Conservation (phyloP, 805 yeast species). For the Sporopachydermia lactativora region DNA sequence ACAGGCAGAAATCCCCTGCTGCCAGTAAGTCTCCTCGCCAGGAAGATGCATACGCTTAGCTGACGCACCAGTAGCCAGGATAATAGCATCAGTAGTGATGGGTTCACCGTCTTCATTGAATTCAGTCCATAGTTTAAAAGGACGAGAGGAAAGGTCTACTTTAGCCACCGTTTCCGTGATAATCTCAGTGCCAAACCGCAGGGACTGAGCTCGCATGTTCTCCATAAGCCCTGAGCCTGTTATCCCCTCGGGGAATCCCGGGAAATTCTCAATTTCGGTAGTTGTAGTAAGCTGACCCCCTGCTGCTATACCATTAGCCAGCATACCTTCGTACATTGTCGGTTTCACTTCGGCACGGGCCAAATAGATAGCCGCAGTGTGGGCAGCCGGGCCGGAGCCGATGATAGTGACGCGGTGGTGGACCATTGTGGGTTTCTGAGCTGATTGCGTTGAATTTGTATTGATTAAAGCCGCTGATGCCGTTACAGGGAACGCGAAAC, state of each 20-base stretch:
- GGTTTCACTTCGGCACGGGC: constrained; percentile 96
- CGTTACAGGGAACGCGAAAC: not conserved
- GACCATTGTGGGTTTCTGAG: constrained; percentile 37
- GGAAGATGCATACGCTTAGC: constrained; percentile 90
- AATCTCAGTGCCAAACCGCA: constrained; percentile 81
- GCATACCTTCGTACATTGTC: constrained; percentile 85
- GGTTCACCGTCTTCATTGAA: constrained; percentile 88
- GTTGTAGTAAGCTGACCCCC: constrained; percentile 99
- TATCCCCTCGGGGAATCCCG: constrained; percentile 94
- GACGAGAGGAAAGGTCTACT: constrained; percentile 75
- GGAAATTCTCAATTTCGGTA: constrained; percentile 96
- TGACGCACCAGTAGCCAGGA: constrained; percentile 95
- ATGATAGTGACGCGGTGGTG: constrained; percentile 77
- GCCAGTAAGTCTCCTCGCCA: constrained; percentile 98
- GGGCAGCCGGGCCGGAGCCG: constrained; percentile 99
- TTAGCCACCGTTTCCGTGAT: constrained; percentile 92
- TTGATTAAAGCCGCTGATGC: constrained; percentile 1
- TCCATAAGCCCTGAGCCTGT: constrained; percentile 86
- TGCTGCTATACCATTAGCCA: constrained; percentile 96
- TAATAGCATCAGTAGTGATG: constrained; percentile 81
- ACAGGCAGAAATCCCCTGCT: constrained; percentile 97
- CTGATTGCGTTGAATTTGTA: constrained; percentile 5
- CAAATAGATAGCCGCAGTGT: constrained; percentile 95
- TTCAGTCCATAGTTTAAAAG: constrained; percentile 96
- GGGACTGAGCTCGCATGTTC: constrained; percentile 80